Evolutionary conservation across 768 basidiomycete genomes (phyloP), one percentile per base, ranked within the genome.

Genomic region (Atractiella rhizophila): DNA sequence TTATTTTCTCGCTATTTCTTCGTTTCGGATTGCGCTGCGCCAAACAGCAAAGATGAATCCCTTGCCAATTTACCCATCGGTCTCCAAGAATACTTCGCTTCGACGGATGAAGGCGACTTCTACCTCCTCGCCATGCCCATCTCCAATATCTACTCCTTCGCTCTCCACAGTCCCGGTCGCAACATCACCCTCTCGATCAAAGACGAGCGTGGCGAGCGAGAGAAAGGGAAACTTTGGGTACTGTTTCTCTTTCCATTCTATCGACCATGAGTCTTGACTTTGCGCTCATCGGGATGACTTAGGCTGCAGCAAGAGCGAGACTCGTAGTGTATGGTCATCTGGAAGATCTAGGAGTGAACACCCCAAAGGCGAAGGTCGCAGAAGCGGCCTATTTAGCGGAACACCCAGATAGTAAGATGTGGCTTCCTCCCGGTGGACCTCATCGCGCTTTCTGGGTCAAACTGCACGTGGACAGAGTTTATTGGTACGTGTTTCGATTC

Each of bases 61-160:
- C 35, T 43, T 13, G 16, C 26, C 11, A 25, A 25, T 20, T 21
- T 43, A 38, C 42, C 42, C 18, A 43, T 43, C 16, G 42, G 42
- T 19, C 36, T 35, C 9, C 20, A 37, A 28, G 42, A 43, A 20
- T 43, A 43, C 36, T 39, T 43, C 20, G 42, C 42, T 25, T 37
- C 42, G 9, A 28, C 21, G 15, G 21, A 23, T 19, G 16, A 43
- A 21, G 42, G 42, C 3, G 42, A 43, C 21, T 37, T 43, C 4
- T 43, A 43, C 27, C 37, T 43, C 15, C 37, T 43, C 4, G 42
- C 42, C 13, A 43, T 43, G 42, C 42, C 42, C 28, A 19, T 43
- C 10, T 25, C 21, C 4, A 43, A 43, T 32, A 32, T 35, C 26
- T 35, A 35, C 15, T 36, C 32, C 11, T 35, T 35, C 27, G 41